phyloP scores from a whole-genome alignment of 2,329 filamentous ascomycete species.

The Cladosporium cucumerinum region DNA sequence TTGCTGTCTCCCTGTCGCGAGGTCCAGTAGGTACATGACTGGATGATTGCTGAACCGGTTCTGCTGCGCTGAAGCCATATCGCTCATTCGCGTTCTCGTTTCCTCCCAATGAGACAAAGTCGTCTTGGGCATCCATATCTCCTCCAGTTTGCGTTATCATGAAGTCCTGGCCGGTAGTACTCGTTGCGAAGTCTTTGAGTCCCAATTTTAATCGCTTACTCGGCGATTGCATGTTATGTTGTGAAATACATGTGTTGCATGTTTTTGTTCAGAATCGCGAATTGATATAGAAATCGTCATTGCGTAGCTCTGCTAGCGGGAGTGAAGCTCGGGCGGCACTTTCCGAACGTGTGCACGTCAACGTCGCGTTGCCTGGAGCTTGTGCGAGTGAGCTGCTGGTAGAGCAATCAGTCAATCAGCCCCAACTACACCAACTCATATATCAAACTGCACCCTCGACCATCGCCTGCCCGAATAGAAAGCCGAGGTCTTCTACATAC shows the following conservation, averaged over 20 bases:
- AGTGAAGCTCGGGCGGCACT: conserved; percentile 15
- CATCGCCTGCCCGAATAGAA: not conserved
- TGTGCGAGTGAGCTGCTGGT: conserved; percentile 2
- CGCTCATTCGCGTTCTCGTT: conserved; percentile 20
- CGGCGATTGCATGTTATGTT: not conserved
- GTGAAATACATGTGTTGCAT: not conserved
- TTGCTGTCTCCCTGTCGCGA: not conserved
- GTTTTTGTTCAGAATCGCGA: not conserved
- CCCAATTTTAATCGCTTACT: not conserved
- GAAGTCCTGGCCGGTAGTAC: not conserved
- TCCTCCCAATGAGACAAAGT: conserved; percentile 28
- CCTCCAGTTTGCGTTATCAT: not conserved
- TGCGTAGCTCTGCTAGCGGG: conserved; percentile 10
- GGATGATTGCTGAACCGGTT: conserved; percentile 6
- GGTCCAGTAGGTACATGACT: conserved; percentile 16
- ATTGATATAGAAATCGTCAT: conserved; percentile 17
- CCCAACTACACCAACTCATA: conserved; percentile 3
- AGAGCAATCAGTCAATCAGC: conserved; percentile 8
- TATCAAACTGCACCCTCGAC: not conserved
- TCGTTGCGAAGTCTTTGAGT: not conserved
- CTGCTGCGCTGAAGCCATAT: not conserved
- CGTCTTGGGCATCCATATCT: conserved; percentile 17
- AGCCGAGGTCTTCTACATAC: not conserved
- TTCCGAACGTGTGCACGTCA: conserved; percentile 14
- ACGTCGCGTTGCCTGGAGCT: conserved; percentile 17